Conservation (phyloP, 208 protist species). For the Trypanosoma mega region DNA sequence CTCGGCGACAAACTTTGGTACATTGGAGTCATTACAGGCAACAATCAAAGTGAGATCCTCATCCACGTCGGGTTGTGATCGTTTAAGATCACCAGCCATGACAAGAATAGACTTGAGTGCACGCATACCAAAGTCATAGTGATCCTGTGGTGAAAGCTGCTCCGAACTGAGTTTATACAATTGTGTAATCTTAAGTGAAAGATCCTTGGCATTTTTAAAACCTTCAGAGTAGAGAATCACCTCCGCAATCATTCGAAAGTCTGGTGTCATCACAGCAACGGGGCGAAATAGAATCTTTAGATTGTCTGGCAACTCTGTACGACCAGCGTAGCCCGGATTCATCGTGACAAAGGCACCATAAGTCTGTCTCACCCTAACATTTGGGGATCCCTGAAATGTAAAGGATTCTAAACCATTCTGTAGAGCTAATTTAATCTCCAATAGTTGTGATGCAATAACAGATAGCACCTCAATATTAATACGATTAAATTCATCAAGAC, state of each 20-base stretch:
- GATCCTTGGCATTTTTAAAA: conserved; percentile 93
- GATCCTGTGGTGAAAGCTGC: conserved; percentile 97
- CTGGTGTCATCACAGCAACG: conserved; percentile 98
- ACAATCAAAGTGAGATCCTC: conserved; percentile 98
- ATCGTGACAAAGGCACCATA: conserved; percentile 99
- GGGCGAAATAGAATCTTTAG: conserved; percentile 98
- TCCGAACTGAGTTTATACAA: conserved; percentile 98
- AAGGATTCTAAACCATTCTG: conserved; percentile 84
- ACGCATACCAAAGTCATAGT: conserved; percentile 99
- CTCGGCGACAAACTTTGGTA: conserved; percentile 99
- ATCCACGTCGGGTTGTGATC: conserved; percentile 93
- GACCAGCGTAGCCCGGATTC: conserved; percentile 99
- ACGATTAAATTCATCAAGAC: conserved; percentile 99
- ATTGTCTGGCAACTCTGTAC: conserved; percentile 98
- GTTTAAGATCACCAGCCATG: conserved; percentile 97
- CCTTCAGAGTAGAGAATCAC: conserved; percentile 98
- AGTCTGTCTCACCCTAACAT: conserved; percentile 92
- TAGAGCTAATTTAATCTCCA: conserved; percentile 95
- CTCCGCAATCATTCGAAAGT: conserved; percentile 98
- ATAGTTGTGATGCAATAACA: conserved; percentile 97
- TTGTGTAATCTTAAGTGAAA: conserved; percentile 98
- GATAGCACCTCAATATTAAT: conserved; percentile 99
- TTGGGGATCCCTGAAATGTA: conserved; percentile 95
- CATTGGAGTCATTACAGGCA: conserved; percentile 97
- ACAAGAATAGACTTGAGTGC: conserved; percentile 98